Evolutionary conservation across 2,329 filamentous ascomycete genomes (phyloP).

Genomic region (Mollisia scopiformis): DNA sequence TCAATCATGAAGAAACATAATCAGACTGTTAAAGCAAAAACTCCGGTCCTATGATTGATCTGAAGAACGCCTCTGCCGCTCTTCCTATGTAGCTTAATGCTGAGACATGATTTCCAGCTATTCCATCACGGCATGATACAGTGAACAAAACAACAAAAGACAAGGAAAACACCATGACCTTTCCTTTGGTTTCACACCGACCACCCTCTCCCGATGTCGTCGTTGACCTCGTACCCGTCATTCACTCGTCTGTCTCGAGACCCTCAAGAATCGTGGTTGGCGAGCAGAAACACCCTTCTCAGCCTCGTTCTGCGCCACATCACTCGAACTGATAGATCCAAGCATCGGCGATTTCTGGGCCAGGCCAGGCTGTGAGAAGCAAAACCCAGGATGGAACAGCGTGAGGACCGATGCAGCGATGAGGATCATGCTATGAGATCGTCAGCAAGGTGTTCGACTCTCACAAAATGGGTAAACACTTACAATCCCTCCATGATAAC

Average conservation of each 20-base stretch:
- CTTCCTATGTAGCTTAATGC: neutral
- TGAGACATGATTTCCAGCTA: neutral
- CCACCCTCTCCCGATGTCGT: neutral
- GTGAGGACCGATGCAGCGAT: constrained; percentile 50
- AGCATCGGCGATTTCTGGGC: neutral
- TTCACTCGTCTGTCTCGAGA: neutral
- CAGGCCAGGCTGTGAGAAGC: constrained; percentile 16
- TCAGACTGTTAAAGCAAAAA: neutral
- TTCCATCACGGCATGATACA: neutral
- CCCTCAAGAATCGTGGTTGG: neutral
- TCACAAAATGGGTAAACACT: constrained; percentile 12
- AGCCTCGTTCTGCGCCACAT: neutral
- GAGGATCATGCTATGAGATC: constrained; percentile 44
- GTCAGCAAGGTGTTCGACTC: neutral
- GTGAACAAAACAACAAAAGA: neutral
- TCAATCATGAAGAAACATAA: neutral
- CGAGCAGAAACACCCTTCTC: neutral
- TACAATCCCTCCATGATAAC: constrained; percentile 59
- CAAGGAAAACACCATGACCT: neutral
- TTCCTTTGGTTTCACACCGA: neutral
- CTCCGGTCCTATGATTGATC: neutral
- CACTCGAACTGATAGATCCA: neutral
- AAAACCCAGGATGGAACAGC: constrained; percentile 45
- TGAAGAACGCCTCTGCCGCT: neutral
- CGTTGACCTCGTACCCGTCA: neutral